Evolutionary conservation across 202 grass and related monocot species (phyloP), one percentile per base, ranked within the genome.

Genomic region (Eragrostis tef): DNA sequence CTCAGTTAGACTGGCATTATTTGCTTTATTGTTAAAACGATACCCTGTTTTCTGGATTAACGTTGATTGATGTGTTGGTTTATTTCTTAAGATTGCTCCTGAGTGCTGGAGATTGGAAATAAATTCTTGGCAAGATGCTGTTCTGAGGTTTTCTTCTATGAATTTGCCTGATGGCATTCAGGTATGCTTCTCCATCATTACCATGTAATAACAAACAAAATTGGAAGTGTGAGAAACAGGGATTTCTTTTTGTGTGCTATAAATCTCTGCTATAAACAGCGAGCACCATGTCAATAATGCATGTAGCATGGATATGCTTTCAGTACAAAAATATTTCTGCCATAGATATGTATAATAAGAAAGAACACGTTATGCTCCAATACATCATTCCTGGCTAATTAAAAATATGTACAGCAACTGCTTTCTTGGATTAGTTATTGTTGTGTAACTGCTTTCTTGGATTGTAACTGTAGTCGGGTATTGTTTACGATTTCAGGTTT

Each of bases 101-200:
- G 95, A 98, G 83, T 71, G 92, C 39, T 98, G 96, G 96, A 91
- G 88, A 59, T 86, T 95, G 90, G 96, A 98, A 87, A 98, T 95
- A 75, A 95, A 98, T 88, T 98, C 91, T 85, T 90, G 90, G 63
- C 96, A 98, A 90, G 85, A 95, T 90, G 92, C 96, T 48, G 92
- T 98, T 74, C 81, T 98, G 67, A 98, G 93, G 96, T 92, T 98
- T 87, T 98, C 96, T 22, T 95, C 96, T 16, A 98, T 98, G 92
- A 98, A 93, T 73, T 81, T 95, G 52, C 92, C 96, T 17, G 96
- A 98, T 87, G 96, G 96, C 67, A 94, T 93, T 73, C 96, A 98
- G 96, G 96, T 95, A 56, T 15, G 16, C 11, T 64, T 63, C 10
- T 79, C 34, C 27, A 62, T 73, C 29, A 69, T 83, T 67, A 5